Evolutionary conservation across 306 rosid genomes (phyloP), one percentile per base, ranked within the genome.

Genomic region (Trichosanthes truncata): DNA sequence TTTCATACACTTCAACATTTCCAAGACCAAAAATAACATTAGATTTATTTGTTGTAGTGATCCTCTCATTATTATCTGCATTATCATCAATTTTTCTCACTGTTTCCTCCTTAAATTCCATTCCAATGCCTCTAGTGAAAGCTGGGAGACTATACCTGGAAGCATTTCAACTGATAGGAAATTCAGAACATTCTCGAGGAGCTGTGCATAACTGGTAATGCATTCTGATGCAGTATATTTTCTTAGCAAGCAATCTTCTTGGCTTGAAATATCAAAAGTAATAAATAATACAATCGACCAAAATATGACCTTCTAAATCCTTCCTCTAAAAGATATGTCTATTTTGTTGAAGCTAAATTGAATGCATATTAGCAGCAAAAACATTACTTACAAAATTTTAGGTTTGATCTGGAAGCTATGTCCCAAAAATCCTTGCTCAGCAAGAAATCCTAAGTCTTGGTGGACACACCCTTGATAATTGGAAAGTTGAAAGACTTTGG

Each of bases 211-310:
- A 77, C 94, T 90, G 78, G 84, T 65, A 51, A 89, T 80, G 87
- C 94, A 92, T 76, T 94, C 97, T 81, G 93, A 84, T 81, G 98
- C 96, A 79, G 81, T 74, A 92, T 76, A 92, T 75, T 78, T 92
- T 89, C 88, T 84, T 90, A 48, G 92, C 90, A 84, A 85, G 89
- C 57, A 83, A 86, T 79, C 91, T 94, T 78, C 98, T 56, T 20
- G 13, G 62, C 62, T 21, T 56, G 26, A 56, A 56, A 21, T 56
- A 7, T 56, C 20, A 0, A 21, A 21, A 56, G 4, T 20, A n/a
- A 56, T 56, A n/a, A 56, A 56, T 23, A 56, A 56, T 55, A n/a
- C 26, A 55, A 20, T 55, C 10, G 60, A 55, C 60, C 60, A 60
- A 25, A 59, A 60, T 4, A 25, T 25, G 66, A 25, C 35, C 65